Evolutionary conservation across 2,329 filamentous ascomycete species (phyloP), one percentile per base, ranked within the genome.

Genomic region (Ophiognomonia clavigignenti-juglandacearum): DNA sequence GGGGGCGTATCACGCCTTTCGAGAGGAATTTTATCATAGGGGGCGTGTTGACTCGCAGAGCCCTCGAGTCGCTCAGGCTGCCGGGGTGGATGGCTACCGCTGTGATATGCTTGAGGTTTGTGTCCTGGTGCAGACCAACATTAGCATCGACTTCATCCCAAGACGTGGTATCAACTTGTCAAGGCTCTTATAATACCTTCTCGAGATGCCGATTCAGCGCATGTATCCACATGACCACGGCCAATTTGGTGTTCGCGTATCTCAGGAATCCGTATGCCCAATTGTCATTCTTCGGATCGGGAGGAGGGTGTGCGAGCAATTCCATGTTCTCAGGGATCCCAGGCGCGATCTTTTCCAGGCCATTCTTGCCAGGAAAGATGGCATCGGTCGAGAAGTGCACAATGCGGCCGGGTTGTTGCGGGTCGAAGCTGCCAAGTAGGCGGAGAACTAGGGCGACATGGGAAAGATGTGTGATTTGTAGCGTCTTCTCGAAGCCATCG

Each of bases 321-420:
- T 70, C 62, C 8, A 71, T 41, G 36, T 69, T 53, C 1, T 57
- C 53, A 0, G 66, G 65, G 20, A 72, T 58, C 1, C 24, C 27
- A 5, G 68, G 61, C 0, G 60, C 56, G 29, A 62, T 63, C 20
- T 60, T 64, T 48, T 66, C 64, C 9, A 71, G 45, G 1, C 53
- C 49, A 31, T 65, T 66, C 48, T 65, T 67, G 1, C 65, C 64
- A 0, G 67, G 61, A 40, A 56, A 60, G 48, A 71, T 66, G 2
- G 57, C 54, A 6, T 65, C 58, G 23, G 49, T 59, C 0, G 58
- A 61, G 11, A 70, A 57, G 60, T 74, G 66, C 48, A 82, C 77
- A 77, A 86, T 84, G 39, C 64, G 59, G 23, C 84, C 83, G 53
- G 85, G 81, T 37, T 37, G 9, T n/a, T n/a, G n/a, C 41, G 82